Percentiles rank a stretch among this genome's conserved stretches.
Evolutionary conservation across 345 rosid genomes (phyloP).

Genomic region (Mallotus nudiflorus): DNA sequence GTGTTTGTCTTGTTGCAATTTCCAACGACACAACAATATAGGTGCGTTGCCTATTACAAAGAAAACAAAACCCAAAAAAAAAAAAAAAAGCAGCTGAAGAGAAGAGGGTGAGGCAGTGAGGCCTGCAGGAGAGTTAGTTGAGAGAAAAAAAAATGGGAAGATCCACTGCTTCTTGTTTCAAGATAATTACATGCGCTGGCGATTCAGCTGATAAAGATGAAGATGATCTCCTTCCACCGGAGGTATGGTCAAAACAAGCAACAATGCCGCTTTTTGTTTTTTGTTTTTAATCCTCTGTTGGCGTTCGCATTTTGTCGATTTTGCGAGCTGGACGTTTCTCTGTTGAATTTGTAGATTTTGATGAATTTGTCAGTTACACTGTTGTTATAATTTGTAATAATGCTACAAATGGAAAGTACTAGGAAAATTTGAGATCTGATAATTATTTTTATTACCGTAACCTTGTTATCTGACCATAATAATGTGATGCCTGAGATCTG

Average conservation of each 20-base stretch:
- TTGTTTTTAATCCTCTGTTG: background rate
- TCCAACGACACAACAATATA: constrained; percentile 37
- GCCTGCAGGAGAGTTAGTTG: background rate
- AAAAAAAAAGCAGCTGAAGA: background rate
- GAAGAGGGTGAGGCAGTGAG: constrained; percentile 8
- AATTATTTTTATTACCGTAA: background rate
- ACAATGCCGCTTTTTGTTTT: background rate
- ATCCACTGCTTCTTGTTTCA: constrained; percentile 75
- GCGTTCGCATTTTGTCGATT: background rate
- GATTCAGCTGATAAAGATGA: constrained; percentile 52
- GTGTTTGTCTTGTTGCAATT: constrained; percentile 41
- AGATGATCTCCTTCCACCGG: constrained; percentile 45
- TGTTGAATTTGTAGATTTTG: background rate
- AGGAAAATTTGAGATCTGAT: background rate
- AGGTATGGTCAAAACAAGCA: constrained; percentile 37
- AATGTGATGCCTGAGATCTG: constrained; percentile 5
- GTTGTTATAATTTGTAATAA: background rate
- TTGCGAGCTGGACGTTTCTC: background rate
- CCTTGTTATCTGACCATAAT: background rate
- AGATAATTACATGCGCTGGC: constrained; percentile 67
- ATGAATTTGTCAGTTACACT: background rate
- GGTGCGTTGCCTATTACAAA: constrained; percentile 21
- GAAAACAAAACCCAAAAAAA: background rate
- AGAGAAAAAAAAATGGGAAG: constrained; percentile 52
- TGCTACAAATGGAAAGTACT: constrained; percentile 6